phyloP scores from a whole-genome alignment of 140 eudicot species.

The Bidens hawaiensis region DNA sequence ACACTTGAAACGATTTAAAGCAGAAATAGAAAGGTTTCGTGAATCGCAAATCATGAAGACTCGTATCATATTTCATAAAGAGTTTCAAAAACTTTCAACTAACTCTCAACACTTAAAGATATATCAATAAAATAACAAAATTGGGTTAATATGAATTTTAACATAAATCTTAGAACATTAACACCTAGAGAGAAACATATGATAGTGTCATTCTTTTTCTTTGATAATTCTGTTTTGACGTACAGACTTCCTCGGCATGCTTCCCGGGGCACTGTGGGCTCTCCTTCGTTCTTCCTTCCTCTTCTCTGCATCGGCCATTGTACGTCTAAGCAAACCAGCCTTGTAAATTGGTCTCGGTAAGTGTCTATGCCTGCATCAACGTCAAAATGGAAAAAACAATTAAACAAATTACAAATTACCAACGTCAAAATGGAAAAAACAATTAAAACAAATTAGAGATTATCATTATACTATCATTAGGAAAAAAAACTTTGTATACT shows the following conservation, averaged over 20 bases:
- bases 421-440: too few relatives aligned
- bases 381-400: conserved; percentile 4
- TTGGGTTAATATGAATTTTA: neutral
- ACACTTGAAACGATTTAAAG: too few relatives aligned
- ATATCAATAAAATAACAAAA: neutral
- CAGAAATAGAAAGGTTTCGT: too few relatives aligned
- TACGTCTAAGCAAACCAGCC: conserved; percentile 56
- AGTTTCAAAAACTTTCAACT: too few relatives aligned
- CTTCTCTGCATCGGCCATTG: conserved; percentile 59
- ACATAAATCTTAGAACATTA: neutral
- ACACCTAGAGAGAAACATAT: neutral
- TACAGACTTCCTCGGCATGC: conserved; percentile 49
- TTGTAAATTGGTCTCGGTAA: conserved; percentile 80
- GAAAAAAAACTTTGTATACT: neutral
- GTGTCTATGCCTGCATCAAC: conserved; percentile 72
- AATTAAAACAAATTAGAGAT: too few relatives aligned
- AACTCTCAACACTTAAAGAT: too few relatives aligned
- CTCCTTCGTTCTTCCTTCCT: conserved; percentile 73
- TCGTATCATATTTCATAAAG: too few relatives aligned
- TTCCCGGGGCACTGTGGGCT: conserved; percentile 89
- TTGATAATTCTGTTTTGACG: conserved; percentile 63
- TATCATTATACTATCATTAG: too few relatives aligned
- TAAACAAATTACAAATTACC: too few relatives aligned
- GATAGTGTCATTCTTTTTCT: conserved; percentile 53
- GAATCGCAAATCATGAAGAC: too few relatives aligned